Percentiles rank a stretch among this genome's conserved stretches.
These are phyloP conservation scores for Heritiera littoralis DNA, from an alignment of 345 rosid species.

Conservation along the genomic window DNA sequence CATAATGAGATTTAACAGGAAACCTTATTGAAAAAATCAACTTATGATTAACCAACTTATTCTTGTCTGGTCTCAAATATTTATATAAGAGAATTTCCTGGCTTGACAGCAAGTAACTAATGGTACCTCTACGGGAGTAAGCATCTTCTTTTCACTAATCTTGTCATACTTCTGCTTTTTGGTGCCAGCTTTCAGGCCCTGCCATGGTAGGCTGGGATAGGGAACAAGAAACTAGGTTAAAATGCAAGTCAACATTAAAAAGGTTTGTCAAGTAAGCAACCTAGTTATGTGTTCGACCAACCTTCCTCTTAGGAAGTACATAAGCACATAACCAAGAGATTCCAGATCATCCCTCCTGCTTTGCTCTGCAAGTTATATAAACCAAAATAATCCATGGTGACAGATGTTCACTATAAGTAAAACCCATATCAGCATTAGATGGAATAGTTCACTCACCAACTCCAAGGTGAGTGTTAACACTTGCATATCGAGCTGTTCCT, in stretches of 20 bases:
- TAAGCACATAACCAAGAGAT: conserved; percentile 96
- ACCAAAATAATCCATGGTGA: conserved; percentile 10
- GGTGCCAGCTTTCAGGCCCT: conserved; percentile 91
- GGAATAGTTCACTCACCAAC: conserved; percentile 60
- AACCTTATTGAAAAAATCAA: neutral
- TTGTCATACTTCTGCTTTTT: conserved; percentile 98
- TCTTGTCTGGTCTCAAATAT: neutral
- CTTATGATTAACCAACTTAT: conserved; percentile 2
- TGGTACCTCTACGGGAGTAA: conserved; percentile 84
- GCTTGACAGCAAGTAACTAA: neutral
- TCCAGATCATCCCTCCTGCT: conserved; percentile 99
- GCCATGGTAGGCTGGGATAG: conserved; percentile 89
- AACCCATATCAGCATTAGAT: neutral
- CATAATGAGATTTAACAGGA: neutral
- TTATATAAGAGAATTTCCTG: neutral
- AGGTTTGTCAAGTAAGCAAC: neutral
- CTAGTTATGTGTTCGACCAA: conserved; percentile 29
- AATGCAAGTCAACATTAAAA: neutral
- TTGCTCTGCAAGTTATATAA: conserved; percentile 63
- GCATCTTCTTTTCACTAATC: conserved; percentile 94
- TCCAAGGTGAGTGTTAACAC: conserved; percentile 97
- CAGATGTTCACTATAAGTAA: neutral
- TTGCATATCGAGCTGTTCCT: conserved; percentile 98
- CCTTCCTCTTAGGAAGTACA: conserved; percentile 99
- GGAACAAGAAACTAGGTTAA: conserved; percentile 21